Evolutionary conservation across 345 rosid genomes (phyloP), one percentile per base, ranked within the genome.

Genomic region (Salix suchowensis): DNA sequence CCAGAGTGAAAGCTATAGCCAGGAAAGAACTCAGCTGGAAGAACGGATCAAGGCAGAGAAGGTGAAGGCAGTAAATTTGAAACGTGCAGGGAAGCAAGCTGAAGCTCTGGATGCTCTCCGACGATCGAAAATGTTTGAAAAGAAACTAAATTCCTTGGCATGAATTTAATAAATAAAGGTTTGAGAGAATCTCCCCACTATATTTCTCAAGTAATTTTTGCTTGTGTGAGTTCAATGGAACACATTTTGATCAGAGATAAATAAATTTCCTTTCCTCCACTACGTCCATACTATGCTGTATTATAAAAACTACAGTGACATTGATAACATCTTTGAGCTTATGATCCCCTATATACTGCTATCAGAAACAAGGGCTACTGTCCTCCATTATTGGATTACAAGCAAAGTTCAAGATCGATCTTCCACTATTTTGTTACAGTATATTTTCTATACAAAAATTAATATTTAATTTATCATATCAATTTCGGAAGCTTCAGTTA

Each of bases 61-160:
- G 81, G 76, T 88, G 6, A 91, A 93, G 85, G 94, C 97, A 24
- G 82, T 92, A 66, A 91, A 81, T 72, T 74, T 92, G 78, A 96
- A 87, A 79, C 92, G 92, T 34, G 81, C 94, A 58, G 98, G 98
- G 80, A 91, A 93, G 84, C 98, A 96, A 89, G 84, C 87, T 0
- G 98, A 93, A 83, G 99, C 98, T 46, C 79, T 91, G 84, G 97
- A 92, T 77, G 92, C 98, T 40, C 88, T 96, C 73, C 89, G 94
- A 28, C 89, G 84, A 67, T 92, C 97, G 12, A 96, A 92, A 81
- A 67, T 86, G 37, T 88, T 82, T 19, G 97, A 91, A 79, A 91
- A 89, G 88, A 92, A 90, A 84, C 86, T 93, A 75, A 88, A 82
- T 67, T 78, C 88, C 39, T 78, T 85, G 84, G 72, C 76, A 30